Evolutionary conservation across 2,329 filamentous ascomycete genomes (phyloP).

Genomic region (Sclerotiophoma versabilis): DNA sequence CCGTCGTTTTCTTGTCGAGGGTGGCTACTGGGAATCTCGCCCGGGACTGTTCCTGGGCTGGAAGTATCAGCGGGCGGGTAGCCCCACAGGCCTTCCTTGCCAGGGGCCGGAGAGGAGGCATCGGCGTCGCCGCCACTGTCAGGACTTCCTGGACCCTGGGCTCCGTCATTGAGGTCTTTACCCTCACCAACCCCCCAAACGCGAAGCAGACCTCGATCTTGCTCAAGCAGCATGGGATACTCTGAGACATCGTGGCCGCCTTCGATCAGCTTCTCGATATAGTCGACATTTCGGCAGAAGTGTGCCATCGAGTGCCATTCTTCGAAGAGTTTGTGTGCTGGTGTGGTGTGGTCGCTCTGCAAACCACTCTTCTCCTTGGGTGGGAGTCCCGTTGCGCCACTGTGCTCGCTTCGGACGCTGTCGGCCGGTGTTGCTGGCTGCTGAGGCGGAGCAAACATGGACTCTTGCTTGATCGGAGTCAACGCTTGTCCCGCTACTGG

Average conservation of each 20-base stretch:
- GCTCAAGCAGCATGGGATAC: slow-evolving; percentile 79
- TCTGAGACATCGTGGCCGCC: slow-evolving; percentile 65
- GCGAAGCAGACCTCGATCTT: slow-evolving; percentile 74
- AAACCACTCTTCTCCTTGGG: slow-evolving; percentile 57
- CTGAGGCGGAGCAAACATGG: slow-evolving; percentile 29
- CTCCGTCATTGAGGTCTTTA: slow-evolving; percentile 62
- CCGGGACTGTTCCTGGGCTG: slow-evolving; percentile 32
- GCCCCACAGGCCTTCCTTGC: slow-evolving; percentile 59
- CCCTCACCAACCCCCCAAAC: slow-evolving; percentile 83
- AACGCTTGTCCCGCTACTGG: slow-evolving; percentile 31
- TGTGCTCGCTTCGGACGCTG: slow-evolving; percentile 39
- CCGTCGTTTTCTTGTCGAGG: slow-evolving; percentile 51
- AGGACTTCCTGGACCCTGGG: slow-evolving; percentile 44
- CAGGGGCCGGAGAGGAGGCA: slow-evolving; percentile 50
- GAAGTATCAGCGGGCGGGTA: slow-evolving; percentile 51
- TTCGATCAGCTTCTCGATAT: slow-evolving; percentile 39
- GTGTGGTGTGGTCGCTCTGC: slow-evolving; percentile 85
- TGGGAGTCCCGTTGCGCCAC: slow-evolving; percentile 21
- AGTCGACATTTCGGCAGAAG: slow-evolving; percentile 60
- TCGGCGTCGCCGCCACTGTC: slow-evolving; percentile 51
- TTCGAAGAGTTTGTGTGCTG: slow-evolving; percentile 80
- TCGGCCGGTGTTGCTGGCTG: slow-evolving; percentile 46
- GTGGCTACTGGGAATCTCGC: slow-evolving; percentile 32
- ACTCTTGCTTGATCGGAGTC: slow-evolving; percentile 44
- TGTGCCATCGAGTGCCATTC: slow-evolving; percentile 64